Percentiles rank a stretch among this genome's conserved stretches.
Conservation (phyloP, 2,329 filamentous ascomycete species). For the Dactylonectria macrodidyma region DNA sequence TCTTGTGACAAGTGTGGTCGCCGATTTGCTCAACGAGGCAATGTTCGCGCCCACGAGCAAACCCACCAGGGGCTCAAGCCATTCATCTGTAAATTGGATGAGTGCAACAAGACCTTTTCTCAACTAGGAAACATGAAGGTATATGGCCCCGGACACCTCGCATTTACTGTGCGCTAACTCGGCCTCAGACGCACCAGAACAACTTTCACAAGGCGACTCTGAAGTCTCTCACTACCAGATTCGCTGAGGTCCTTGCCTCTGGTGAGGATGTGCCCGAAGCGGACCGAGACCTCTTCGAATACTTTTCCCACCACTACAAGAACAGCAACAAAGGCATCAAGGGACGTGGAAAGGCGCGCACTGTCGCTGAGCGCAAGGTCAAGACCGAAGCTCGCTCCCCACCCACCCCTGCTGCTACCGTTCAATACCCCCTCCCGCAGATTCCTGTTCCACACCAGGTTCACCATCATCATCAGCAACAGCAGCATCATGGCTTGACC, state of each 20-base stretch:
- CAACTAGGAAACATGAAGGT: constrained; percentile 95
- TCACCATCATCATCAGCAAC: constrained; percentile 29
- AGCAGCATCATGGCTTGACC: constrained; percentile 49
- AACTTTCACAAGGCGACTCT: constrained; percentile 89
- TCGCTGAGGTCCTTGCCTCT: constrained; percentile 73
- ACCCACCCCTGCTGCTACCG: constrained; percentile 31
- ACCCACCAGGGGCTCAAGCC: constrained; percentile 85
- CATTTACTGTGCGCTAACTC: constrained; percentile 19
- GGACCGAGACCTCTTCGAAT: constrained; percentile 85
- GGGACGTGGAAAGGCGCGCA: constrained; percentile 88
- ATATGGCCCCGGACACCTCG: constrained; percentile 30
- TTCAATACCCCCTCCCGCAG: constrained; percentile 47
- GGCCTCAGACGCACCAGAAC: constrained; percentile 85
- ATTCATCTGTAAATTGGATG: constrained; percentile 85
- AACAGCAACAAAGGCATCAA: constrained; percentile 99
- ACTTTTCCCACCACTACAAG: constrained; percentile 92
- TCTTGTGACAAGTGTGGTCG: constrained; percentile 85
- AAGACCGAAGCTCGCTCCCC: constrained; percentile 48
- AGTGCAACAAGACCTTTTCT: constrained; percentile 90
- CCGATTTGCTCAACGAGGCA: constrained; percentile 87
- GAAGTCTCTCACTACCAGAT: constrained; percentile 77
- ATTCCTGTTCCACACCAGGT: constrained; percentile 44
- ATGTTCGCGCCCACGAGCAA: constrained; percentile 86
- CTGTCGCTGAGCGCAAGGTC: constrained; percentile 63
- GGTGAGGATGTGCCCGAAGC: constrained; percentile 68